A percentile compares a stretch with the other conserved stretches of the same genome.
Conservation (phyloP, 2,329 filamentous ascomycete genomes). For the Apiospora rasikravindrae region DNA sequence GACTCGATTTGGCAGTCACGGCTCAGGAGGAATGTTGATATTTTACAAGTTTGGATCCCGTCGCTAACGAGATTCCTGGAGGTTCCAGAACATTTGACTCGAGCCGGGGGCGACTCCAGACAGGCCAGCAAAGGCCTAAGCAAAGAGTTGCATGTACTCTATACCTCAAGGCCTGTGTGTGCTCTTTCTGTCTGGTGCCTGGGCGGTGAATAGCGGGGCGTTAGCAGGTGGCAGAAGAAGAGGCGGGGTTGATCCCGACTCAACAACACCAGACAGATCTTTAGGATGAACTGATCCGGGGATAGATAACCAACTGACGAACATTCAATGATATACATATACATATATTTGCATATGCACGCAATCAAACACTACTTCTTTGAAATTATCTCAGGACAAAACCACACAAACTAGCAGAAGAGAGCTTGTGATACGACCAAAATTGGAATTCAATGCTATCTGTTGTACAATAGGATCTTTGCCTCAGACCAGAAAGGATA, state of each 20-base stretch:
- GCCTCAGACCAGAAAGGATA: not conserved
- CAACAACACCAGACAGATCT: not conserved
- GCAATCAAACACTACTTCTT: not conserved
- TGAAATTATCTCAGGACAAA: not conserved
- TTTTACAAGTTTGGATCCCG: slow-evolving; percentile 5
- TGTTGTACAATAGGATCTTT: not conserved
- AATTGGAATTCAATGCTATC: not conserved
- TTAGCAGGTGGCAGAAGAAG: slow-evolving; percentile 3
- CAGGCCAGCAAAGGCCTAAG: not conserved
- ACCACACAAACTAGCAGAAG: not conserved
- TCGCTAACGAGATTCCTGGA: slow-evolving; percentile 4
- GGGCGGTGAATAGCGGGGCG: slow-evolving; percentile 14
- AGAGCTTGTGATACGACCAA: not conserved
- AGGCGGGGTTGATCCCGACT: not conserved
- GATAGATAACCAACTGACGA: not conserved
- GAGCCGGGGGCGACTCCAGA: not conserved
- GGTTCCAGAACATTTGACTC: slow-evolving; percentile 6
- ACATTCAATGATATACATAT: too few species aligned
- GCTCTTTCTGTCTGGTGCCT: not conserved
- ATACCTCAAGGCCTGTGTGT: not conserved
- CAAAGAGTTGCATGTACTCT: not conserved
- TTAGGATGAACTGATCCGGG: not conserved
- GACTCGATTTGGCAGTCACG: not conserved
- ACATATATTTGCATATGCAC: not conserved
- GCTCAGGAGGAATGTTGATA: not conserved